These are phyloP conservation scores for Fusarium bactridioides DNA, from an alignment of 2,329 filamentous ascomycete species.

Conservation along the genomic window DNA sequence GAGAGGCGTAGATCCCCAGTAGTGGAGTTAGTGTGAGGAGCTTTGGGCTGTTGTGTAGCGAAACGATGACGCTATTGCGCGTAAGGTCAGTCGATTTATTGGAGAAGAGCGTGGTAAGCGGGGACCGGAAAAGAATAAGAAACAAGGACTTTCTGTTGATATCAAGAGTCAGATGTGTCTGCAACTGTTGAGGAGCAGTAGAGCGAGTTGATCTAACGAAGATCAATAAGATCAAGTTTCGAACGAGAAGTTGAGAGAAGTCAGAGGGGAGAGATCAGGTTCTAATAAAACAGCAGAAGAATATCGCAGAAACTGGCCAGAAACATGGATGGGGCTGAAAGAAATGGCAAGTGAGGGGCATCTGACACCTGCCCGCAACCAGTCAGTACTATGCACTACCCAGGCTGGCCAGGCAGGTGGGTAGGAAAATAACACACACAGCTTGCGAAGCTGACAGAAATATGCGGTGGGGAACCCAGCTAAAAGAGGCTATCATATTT, in stretches of 20 bases:
- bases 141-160: constrained; percentile 13
- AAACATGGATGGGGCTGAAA: constrained; percentile 15
- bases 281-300: constrained; percentile 12
- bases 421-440: too few species aligned
- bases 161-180: not conserved
- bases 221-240: not conserved
- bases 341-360: constrained; percentile 28
- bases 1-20: constrained; percentile 38
- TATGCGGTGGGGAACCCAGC: too few species aligned
- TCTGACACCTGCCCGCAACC: constrained; percentile 13
- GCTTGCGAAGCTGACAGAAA: too few species aligned
- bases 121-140: constrained; percentile 18
- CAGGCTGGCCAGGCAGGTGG: not conserved
- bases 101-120: constrained; percentile 30
- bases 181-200: not conserved
- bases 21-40: constrained; percentile 41
- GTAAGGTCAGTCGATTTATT: constrained; percentile 41
- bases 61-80: constrained; percentile 42
- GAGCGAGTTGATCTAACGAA: not conserved
- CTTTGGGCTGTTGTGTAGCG: constrained; percentile 34
- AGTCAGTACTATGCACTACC: not conserved
- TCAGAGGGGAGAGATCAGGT: constrained; percentile 1
- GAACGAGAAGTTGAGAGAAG: not conserved
- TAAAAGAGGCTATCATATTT: too few species aligned
- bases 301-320: constrained; percentile 18